A percentile compares a stretch with the other conserved stretches of the same genome.
phyloP scores from a whole-genome alignment of 2,329 filamentous ascomycete genomes.

The Atkinsonella texensis region DNA sequence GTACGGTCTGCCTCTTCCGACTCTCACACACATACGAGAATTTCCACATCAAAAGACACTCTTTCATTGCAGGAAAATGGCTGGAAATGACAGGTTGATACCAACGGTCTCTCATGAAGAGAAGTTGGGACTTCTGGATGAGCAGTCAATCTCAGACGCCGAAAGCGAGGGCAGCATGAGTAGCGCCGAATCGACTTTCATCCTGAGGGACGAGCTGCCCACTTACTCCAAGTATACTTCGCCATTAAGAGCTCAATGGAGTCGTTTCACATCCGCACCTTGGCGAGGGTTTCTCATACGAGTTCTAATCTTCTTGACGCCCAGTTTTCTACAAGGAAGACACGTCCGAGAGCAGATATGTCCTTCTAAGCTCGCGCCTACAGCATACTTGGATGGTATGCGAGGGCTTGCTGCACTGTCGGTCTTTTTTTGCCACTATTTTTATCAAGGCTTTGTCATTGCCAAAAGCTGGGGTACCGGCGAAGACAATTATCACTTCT shows the following conservation, averaged over 20 bases:
- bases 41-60: background rate
- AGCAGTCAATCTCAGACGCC: slow-evolving; percentile 29
- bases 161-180: slow-evolving; percentile 29
- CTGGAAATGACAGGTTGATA: slow-evolving; percentile 22
- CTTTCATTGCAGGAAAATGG: slow-evolving; percentile 25
- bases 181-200: slow-evolving; percentile 25
- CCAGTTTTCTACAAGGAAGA: slow-evolving; percentile 38
- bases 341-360: slow-evolving; percentile 28
- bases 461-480: slow-evolving; percentile 36
- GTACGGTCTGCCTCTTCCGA: background rate
- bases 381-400: slow-evolving; percentile 46
- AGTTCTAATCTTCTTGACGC: slow-evolving; percentile 33
- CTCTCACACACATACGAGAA: background rate
- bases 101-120: slow-evolving; percentile 29
- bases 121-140: slow-evolving; percentile 32
- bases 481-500: slow-evolving; percentile 30
- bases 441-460: slow-evolving; percentile 40
- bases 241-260: slow-evolving; percentile 17
- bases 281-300: slow-evolving; percentile 27
- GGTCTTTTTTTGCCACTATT: slow-evolving; percentile 46
- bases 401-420: slow-evolving; percentile 42
- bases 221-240: slow-evolving; percentile 9
- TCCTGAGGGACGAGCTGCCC: slow-evolving; percentile 12
- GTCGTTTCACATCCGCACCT: slow-evolving; percentile 20
- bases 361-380: slow-evolving; percentile 34